Base-by-base conservation (phyloP, 2,329 filamentous ascomycete species). In the Cladophialophora carrionii region DNA sequence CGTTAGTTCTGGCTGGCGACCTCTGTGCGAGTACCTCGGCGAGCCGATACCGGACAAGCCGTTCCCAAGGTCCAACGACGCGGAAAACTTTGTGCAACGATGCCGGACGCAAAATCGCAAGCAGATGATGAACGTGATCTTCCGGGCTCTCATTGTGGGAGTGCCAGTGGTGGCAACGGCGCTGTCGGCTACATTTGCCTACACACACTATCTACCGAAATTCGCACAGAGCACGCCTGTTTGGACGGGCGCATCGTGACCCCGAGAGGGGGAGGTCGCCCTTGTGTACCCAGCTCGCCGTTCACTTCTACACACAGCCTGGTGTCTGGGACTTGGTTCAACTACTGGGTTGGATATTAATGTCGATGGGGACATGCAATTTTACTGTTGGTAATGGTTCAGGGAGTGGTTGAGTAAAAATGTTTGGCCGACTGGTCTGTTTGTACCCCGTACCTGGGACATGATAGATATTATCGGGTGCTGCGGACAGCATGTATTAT, bases 121-220 rank as follows among this genome's bases (percentile, higher is more conserved):
- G 72, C 83, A 85, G 73, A 84, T 85, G 81, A 78, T 82, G 76
- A 85, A 85, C 71, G 80, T 81, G 43, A 76, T 82, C 57, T 77
- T 84, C 72, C 80, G 83, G 66, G 81, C 80, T 20, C 73, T 83
- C 55, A 81, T 83, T 12, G 78, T 83, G 61, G 81, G 82, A 24
- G 79, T 82, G 32, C 77, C 80, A 20, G 68, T 84, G 12, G 73
- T 83, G 65, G 82, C 82, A 3, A 76, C 77, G 32, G 78, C 78
- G n/a, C 71, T 78, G 24, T 77, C 74, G 31, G 78, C 76, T 6
- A 76, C 75, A 29, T 75, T 79, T 68, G 74, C 73, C 41, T 79
- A 76, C 71, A 79, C 78, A 72, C 75, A 77, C 29, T 78, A 78
- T 69, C 72, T 61, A 26, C 61, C 56, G 9, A 64, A 57, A 22